Percentiles rank a stretch among this genome's conserved stretches.
phyloP scores from a whole-genome alignment of 164 flowering plant genomes.

The Dillenia turbinata region DNA sequence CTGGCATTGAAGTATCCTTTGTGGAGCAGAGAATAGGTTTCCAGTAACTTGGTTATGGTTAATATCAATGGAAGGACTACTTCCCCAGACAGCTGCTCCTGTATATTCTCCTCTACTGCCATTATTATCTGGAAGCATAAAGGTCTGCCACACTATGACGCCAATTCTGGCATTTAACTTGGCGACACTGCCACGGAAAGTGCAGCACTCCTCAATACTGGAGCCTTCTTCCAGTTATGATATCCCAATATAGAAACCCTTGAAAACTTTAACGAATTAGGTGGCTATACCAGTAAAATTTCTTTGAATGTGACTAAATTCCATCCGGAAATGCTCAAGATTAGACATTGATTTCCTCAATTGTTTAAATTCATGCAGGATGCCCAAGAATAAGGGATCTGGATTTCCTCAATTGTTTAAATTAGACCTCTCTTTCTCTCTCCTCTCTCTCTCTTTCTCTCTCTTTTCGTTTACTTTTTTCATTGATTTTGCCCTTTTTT shows the following conservation, averaged over 20 bases:
- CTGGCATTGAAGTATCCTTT: slow-evolving; percentile 23
- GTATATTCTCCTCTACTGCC: slow-evolving; percentile 25
- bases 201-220: slow-evolving; percentile 23
- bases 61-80: slow-evolving; percentile 34
- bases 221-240: slow-evolving; percentile 30
- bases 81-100: slow-evolving; percentile 44
- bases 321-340: no score
- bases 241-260: slow-evolving; percentile 24
- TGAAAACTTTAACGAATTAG: slow-evolving; percentile 1
- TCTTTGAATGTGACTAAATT: no score
- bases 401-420: no score
- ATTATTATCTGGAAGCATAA: slow-evolving; percentile 30
- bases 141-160: slow-evolving; percentile 30
- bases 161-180: slow-evolving; percentile 29
- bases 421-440: no score
- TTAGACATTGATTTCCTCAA: no score
- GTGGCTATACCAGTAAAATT: no score
- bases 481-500: no score
- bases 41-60: slow-evolving; percentile 27
- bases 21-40: slow-evolving; percentile 33
- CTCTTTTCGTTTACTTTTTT: no score
- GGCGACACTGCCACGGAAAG: slow-evolving; percentile 34
- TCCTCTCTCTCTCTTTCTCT: no score
- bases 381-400: no score
- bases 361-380: no score